phyloP scores from a whole-genome alignment of 768 basidiomycete species.

The Lentinula aciculospora region DNA sequence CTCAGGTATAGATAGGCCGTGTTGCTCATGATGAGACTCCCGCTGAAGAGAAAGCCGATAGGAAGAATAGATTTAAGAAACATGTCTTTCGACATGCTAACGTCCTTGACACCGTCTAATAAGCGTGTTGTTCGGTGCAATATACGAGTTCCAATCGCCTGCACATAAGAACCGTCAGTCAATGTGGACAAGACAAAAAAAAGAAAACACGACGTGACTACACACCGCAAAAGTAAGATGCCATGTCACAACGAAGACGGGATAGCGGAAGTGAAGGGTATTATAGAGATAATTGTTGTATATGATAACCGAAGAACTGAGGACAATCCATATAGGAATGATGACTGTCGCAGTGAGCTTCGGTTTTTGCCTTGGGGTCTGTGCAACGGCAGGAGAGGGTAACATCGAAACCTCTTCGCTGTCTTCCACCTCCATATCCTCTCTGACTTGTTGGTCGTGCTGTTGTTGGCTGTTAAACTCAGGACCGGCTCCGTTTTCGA shows the following conservation, averaged over 20 bases:
- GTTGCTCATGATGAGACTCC: conserved; percentile 85
- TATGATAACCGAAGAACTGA: conserved; percentile 87
- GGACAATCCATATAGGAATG: conserved; percentile 90
- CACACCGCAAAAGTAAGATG: conserved; percentile 63
- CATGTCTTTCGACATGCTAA: conserved; percentile 73
- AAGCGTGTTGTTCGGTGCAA: conserved; percentile 77
- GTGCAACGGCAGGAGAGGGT: conserved; percentile 53
- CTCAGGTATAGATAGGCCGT: conserved; percentile 89
- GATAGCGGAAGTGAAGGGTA: conserved; percentile 77
- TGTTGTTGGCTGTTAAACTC: neutral
- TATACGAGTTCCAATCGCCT: conserved; percentile 83
- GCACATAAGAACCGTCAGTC: neutral
- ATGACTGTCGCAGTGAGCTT: conserved; percentile 63
- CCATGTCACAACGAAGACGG: conserved; percentile 91
- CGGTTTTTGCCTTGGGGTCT: conserved; percentile 34
- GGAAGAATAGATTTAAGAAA: conserved; percentile 86
- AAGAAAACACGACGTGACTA: conserved; percentile 14
- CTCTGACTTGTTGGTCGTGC: neutral
- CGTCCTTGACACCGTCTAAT: conserved; percentile 73
- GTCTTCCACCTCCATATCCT: conserved; percentile 1
- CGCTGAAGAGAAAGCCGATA: conserved; percentile 91
- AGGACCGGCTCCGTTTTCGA: neutral
- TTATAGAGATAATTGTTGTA: conserved; percentile 94
- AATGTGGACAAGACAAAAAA: neutral
- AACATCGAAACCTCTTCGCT: conserved; percentile 23